Conservation (phyloP, 768 basidiomycete species). For the Chlorophyllum brunneum region DNA sequence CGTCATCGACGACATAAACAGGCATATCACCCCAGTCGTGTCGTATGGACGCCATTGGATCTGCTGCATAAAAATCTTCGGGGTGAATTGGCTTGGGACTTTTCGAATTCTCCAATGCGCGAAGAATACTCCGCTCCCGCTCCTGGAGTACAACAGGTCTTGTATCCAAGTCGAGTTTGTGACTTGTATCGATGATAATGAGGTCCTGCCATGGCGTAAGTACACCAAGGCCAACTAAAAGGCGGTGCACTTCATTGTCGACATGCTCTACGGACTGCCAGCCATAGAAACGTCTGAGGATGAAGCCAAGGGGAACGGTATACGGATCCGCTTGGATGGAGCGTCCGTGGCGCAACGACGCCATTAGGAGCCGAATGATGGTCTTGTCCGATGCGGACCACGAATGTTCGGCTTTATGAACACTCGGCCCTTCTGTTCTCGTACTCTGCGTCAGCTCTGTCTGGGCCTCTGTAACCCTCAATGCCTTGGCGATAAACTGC, state of each 20-base stretch:
- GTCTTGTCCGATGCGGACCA: conserved; percentile 53
- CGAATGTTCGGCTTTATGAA: conserved; percentile 20
- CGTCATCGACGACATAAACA: conserved; percentile 87
- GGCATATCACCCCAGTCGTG: conserved; percentile 82
- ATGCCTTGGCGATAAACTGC: conserved; percentile 50
- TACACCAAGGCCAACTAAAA: conserved; percentile 70
- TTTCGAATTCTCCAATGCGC: conserved; percentile 19
- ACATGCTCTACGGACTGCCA: conserved; percentile 27
- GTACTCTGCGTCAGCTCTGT: conserved; percentile 26
- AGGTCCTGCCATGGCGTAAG: conserved; percentile 78
- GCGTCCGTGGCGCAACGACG: conserved; percentile 46
- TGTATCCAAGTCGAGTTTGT: conserved; percentile 28
- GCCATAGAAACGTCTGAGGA: conserved; percentile 56
- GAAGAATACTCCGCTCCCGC: conserved; percentile 25
- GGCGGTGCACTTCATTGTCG: conserved; percentile 24
- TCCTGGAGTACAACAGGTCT: conserved; percentile 21
- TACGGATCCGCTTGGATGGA: conserved; percentile 64
- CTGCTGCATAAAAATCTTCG: conserved; percentile 59
- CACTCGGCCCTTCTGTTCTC: conserved; percentile 22
- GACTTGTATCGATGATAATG: conserved; percentile 30
- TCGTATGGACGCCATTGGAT: conserved; percentile 67
- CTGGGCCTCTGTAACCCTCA: conserved; percentile 29
- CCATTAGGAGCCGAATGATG: conserved; percentile 57
- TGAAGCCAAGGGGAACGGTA: conserved; percentile 40
- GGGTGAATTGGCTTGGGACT: conserved; percentile 39